Conservation (phyloP, 1,284 basidiomycete genomes). For the Hemileia vastatrix region DNA sequence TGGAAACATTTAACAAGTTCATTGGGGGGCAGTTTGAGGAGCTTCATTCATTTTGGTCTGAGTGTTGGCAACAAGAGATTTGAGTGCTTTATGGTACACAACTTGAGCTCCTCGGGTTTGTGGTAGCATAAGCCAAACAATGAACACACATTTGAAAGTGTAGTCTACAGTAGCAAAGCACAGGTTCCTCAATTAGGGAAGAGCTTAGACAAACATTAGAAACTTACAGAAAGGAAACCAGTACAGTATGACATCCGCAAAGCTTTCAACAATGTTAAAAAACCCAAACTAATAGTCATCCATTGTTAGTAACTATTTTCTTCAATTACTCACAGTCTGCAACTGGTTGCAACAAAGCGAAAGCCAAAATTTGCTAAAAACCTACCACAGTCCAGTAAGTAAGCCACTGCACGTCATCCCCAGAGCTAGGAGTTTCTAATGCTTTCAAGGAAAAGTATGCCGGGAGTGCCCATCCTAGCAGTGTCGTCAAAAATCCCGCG, state of each 20-base stretch:
- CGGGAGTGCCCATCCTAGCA: constrained; percentile 72
- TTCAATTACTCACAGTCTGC: neutral
- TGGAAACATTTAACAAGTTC: neutral
- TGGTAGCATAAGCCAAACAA: constrained; percentile 23
- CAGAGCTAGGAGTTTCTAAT: constrained; percentile 60
- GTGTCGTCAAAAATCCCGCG: constrained; percentile 68
- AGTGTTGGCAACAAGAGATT: constrained; percentile 17
- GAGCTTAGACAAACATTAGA: neutral
- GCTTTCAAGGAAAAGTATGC: constrained; percentile 78
- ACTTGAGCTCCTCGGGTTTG: constrained; percentile 22
- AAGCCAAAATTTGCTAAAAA: too few relatives aligned
- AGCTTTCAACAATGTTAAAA: constrained; percentile 72
- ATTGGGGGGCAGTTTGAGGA: constrained; percentile 20
- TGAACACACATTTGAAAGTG: constrained; percentile 23
- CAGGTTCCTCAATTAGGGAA: neutral
- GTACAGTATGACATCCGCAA: constrained; percentile 55
- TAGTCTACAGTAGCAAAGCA: constrained; percentile 5
- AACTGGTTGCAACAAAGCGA: too few relatives aligned
- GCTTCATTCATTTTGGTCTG: constrained; percentile 11
- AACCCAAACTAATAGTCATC: constrained; percentile 67
- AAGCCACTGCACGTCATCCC: constrained; percentile 77
- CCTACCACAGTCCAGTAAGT: constrained; percentile 46
- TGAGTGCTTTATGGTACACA: constrained; percentile 17
- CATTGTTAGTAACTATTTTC: neutral
- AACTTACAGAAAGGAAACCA: constrained; percentile 23